Conservation (phyloP, 495 filamentous ascomycete species). For the Astrothelium macrocarpum region DNA sequence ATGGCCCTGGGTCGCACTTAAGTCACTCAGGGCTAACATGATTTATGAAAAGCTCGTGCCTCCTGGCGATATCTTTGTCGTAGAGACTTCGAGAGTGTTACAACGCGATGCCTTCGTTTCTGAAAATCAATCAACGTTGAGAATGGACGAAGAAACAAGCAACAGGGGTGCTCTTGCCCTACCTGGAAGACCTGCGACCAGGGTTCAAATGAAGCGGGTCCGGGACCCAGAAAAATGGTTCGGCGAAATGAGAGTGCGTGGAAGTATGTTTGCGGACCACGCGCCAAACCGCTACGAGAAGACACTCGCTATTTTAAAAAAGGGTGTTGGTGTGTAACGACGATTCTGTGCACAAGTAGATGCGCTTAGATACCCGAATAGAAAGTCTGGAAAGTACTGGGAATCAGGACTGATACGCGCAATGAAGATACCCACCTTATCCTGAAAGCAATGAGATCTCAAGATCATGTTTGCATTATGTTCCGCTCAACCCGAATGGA, state of each 20-base stretch:
- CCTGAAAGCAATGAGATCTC: too few relatives aligned
- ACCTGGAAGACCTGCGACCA: constrained; percentile 52
- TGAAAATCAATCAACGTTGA: not conserved
- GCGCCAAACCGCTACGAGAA: constrained; percentile 67
- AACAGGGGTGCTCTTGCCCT: constrained; percentile 23
- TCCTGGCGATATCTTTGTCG: constrained; percentile 65
- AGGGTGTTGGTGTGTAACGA: not conserved
- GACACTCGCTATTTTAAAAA: constrained; percentile 32
- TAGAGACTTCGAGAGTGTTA: constrained; percentile 53
- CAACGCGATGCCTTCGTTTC: constrained; percentile 45
- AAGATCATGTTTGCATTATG: too few relatives aligned
- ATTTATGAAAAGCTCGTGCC: constrained; percentile 59
- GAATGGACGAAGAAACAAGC: constrained; percentile 11
- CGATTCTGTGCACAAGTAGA: not conserved
- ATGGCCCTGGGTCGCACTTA: constrained; percentile 62
- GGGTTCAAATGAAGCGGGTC: constrained; percentile 57
- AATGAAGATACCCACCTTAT: too few relatives aligned
- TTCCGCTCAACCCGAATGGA: too few relatives aligned
- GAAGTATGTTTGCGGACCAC: constrained; percentile 67
- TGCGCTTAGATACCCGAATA: not conserved
- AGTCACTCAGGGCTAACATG: constrained; percentile 59
- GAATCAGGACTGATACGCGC: too few relatives aligned
- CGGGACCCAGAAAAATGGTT: constrained; percentile 57
- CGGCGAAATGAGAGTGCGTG: constrained; percentile 60
- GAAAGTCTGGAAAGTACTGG: not conserved